Evolutionary conservation across 331 rosid genomes (phyloP), one percentile per base, ranked within the genome.

Genomic region (Dryas integrifolia): DNA sequence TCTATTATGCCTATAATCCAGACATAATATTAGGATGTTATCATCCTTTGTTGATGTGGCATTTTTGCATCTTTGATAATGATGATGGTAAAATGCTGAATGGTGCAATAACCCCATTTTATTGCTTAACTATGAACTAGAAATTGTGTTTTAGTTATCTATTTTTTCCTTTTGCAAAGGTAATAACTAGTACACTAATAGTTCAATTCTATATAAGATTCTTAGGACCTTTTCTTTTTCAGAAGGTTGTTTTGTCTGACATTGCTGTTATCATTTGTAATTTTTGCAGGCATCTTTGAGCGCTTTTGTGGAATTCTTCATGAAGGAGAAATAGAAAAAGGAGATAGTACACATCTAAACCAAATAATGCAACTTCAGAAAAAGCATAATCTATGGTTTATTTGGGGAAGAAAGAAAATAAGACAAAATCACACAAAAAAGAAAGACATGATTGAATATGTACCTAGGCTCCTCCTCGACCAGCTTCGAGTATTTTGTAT

Each of bases 291-390:
- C 72, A 94, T 94, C 70, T 94, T 91, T 85, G 98, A 94, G 88
- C 96, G 98, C 6, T 94, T 94, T 65, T 96, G 96, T 49, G 96
- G 98, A 83, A 94, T 94, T 88, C 97, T 94, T 69, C 97, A 94
- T 70, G 98, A 94, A 81, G 98, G 96, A 48, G 96, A 93, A 78
- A 89, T 87, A 58, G 97, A 93, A 80, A 93, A 87, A 77, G 82
- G 94, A 53, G 16, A 50, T 3, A 50, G 3, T 50, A 50, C 7
- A 9, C 11, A n/a, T 6, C 58, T 30, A 35, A 30, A 38, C 11
- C 49, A 72, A 72, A 26, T 3, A 47, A 11, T 40, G 14, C 10
- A 26, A 58, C 58, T 41, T 59, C 64, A 41, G 61, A 39, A 68
- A n/a, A 68, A 30, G 35, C 53, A 67, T 6, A 40, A 38, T 10